Evolutionary conservation across 176 grass and related monocot genomes (phyloP).

Genomic region (Carex myosuroides): DNA sequence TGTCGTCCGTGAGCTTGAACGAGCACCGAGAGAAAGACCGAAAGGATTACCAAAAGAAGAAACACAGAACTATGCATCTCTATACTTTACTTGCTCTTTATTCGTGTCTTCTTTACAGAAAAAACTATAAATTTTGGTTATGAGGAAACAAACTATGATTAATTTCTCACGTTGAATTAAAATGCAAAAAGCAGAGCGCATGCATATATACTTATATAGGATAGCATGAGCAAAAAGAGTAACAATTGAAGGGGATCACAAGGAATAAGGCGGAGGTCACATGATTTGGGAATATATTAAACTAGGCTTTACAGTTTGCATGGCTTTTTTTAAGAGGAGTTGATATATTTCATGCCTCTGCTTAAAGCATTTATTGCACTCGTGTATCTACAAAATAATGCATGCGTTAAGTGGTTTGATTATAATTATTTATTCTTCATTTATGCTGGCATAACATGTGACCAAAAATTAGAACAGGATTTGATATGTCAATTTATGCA

Average conservation of each 20-base stretch:
- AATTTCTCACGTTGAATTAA: background rate
- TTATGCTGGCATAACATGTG: background rate
- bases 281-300: background rate
- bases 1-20: background rate
- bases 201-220: background rate
- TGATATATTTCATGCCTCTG: background rate
- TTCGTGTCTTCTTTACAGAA: background rate
- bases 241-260: slow-evolving; percentile 10
- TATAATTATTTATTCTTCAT: background rate
- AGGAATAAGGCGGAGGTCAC: background rate
- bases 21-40: background rate
- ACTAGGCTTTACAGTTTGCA: background rate
- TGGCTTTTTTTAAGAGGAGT: background rate
- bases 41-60: background rate
- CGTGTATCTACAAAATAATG: background rate
- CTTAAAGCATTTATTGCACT: background rate
- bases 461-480: background rate
- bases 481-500: background rate
- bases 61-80: background rate
- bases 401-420: background rate
- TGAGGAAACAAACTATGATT: background rate
- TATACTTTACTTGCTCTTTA: background rate
- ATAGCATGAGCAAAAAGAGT: background rate
- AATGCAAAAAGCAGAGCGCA: background rate
- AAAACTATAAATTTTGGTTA: background rate